These are phyloP conservation scores for Lasiodiplodia hormozganensis DNA, from an alignment of 2,329 filamentous ascomycete genomes.

Conservation along the genomic window DNA sequence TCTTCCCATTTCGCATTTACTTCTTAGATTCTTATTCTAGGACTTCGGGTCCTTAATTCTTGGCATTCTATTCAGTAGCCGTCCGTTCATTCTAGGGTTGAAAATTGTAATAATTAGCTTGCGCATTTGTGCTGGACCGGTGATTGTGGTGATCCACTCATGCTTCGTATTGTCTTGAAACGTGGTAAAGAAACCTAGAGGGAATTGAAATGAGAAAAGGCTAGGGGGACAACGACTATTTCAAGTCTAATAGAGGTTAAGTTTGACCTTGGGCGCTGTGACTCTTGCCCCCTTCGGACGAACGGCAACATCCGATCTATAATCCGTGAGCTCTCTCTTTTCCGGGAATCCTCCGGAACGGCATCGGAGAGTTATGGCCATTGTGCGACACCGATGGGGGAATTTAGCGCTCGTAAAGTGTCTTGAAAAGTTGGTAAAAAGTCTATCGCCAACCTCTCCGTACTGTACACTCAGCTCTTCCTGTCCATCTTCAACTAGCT, in stretches of 20 bases:
- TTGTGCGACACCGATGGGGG: background rate
- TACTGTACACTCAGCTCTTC: conserved; percentile 24
- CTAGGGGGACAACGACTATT: background rate
- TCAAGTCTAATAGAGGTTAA: background rate
- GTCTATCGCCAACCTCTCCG: conserved; percentile 20
- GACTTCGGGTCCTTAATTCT: background rate
- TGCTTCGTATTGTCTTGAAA: too few species aligned
- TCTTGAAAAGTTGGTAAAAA: conserved; percentile 24
- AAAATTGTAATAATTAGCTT: background rate
- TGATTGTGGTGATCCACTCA: too few species aligned
- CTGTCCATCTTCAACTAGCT: background rate
- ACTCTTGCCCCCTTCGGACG: background rate
- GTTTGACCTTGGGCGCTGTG: background rate
- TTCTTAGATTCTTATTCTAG: background rate
- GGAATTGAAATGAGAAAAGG: background rate
- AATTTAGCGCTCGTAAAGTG: background rate
- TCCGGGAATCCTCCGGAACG: too few species aligned
- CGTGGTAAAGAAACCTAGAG: background rate
- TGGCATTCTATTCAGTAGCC: background rate
- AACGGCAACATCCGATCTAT: conserved; percentile 1
- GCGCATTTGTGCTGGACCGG: background rate
- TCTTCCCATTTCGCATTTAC: background rate
- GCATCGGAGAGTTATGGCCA: background rate
- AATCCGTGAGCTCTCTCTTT: background rate
- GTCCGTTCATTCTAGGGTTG: background rate